Evolutionary conservation across 495 filamentous ascomycete species (phyloP).

Genomic region (Choiromyces venosus): DNA sequence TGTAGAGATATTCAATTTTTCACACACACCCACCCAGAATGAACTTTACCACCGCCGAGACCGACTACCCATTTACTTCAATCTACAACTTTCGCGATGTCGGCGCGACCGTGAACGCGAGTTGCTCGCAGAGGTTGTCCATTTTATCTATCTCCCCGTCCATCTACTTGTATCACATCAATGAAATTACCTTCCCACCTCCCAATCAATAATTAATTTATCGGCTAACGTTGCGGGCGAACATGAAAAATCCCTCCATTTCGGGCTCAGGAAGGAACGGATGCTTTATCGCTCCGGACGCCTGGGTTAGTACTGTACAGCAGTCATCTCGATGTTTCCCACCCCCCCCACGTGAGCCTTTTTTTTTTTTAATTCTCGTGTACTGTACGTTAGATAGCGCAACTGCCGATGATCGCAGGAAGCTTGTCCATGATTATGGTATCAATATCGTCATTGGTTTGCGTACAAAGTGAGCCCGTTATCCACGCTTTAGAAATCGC

Average conservation of each 20-base stretch:
- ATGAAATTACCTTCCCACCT: not conserved
- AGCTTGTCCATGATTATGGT: constrained; percentile 56
- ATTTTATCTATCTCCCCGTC: not conserved
- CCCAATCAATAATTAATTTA: not conserved
- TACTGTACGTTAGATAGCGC: constrained; percentile 59
- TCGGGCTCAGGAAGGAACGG: constrained; percentile 62
- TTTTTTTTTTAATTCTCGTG: constrained; percentile 8
- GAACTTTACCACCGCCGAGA: not conserved
- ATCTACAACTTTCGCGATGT: constrained; percentile 84
- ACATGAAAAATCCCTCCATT: not conserved
- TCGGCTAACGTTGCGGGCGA: not conserved
- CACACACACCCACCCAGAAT: not conserved
- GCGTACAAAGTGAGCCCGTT: constrained; percentile 57
- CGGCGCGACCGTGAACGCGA: constrained; percentile 63
- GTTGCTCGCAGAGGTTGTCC: constrained; percentile 50
- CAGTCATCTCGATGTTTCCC: not conserved
- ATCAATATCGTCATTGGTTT: constrained; percentile 72
- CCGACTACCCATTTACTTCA: constrained; percentile 53
- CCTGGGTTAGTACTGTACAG: constrained; percentile 57
- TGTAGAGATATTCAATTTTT: not conserved
- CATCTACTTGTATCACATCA: not conserved
- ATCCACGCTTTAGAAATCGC: not conserved
- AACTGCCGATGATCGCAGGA: constrained; percentile 56
- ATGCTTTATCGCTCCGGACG: constrained; percentile 68
- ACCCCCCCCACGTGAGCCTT: not conserved